These are phyloP conservation scores for Mycena haematopus DNA, from an alignment of 768 basidiomycete species.

Conservation along the genomic window DNA sequence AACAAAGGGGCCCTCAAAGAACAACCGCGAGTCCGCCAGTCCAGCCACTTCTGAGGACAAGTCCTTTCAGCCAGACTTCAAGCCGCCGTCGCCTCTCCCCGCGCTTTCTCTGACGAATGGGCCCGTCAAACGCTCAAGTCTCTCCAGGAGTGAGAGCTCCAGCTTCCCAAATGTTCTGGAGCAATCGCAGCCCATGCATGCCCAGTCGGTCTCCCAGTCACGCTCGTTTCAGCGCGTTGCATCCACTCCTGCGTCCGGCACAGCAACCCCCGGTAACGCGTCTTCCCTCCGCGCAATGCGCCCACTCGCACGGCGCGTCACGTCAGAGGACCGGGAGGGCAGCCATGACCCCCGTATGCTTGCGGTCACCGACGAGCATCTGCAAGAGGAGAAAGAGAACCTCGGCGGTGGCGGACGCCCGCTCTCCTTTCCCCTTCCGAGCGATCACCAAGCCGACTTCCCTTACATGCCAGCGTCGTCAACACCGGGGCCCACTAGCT, in stretches of 20 bases:
- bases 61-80: conserved; percentile 47
- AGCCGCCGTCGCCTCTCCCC: conserved; percentile 32
- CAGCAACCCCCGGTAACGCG: conserved; percentile 40
- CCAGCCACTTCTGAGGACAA: conserved; percentile 54
- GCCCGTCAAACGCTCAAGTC: conserved; percentile 35
- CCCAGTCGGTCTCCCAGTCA: conserved; percentile 35
- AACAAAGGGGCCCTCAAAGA: conserved; percentile 57
- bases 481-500: conserved; percentile 25
- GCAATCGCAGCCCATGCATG: conserved; percentile 28
- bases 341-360: conserved; percentile 36
- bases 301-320: conserved; percentile 47
- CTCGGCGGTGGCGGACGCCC: conserved; percentile 40
- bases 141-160: conserved; percentile 37
- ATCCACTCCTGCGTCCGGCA: conserved; percentile 61
- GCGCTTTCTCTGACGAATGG: conserved; percentile 18
- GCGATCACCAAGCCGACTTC: conserved; percentile 38
- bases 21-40: conserved; percentile 45
- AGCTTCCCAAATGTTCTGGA: conserved; percentile 35
- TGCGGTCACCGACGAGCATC: conserved; percentile 29
- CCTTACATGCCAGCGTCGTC: conserved; percentile 33
- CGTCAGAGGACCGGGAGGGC: conserved; percentile 45
- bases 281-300: conserved; percentile 32
- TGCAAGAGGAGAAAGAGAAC: conserved; percentile 58
- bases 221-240: conserved; percentile 72
- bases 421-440: conserved; percentile 34